phyloP scores from a whole-genome alignment of 1,284 basidiomycete genomes.

The Apiotrichum porosum region DNA sequence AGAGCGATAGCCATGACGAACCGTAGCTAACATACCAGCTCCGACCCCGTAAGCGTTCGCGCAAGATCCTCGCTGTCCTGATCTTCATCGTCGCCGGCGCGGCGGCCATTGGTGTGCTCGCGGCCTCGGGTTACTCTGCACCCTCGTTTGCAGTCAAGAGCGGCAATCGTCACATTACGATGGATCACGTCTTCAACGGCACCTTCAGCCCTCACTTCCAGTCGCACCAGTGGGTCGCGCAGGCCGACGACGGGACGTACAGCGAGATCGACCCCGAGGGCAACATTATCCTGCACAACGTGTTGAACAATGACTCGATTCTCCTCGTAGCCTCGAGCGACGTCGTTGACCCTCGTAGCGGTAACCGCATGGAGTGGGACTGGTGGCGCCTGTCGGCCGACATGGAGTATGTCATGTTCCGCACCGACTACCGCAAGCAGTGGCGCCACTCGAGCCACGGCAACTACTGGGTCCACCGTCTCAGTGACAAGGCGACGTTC shows the following conservation, averaged over 20 bases:
- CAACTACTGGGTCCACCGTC: constrained; percentile 79
- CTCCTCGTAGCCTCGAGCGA: constrained; percentile 35
- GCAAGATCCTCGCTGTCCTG: constrained; percentile 40
- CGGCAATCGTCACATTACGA: constrained; percentile 64
- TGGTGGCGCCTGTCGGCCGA: constrained; percentile 79
- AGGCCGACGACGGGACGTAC: constrained; percentile 89
- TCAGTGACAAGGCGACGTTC: constrained; percentile 60
- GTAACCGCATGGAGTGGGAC: constrained; percentile 54
- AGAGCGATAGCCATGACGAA: background rate
- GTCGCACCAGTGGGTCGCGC: constrained; percentile 72
- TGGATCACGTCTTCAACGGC: constrained; percentile 86
- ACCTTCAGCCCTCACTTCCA: constrained; percentile 60
- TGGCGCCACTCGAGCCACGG: constrained; percentile 86
- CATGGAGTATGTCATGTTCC: constrained; percentile 77
- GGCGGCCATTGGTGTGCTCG: constrained; percentile 37
- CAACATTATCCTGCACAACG: constrained; percentile 68
- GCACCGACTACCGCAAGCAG: constrained; percentile 73
- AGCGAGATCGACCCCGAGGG: constrained; percentile 58
- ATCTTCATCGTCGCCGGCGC: constrained; percentile 36
- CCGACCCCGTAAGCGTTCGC: constrained; percentile 35
- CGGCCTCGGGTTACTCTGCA: constrained; percentile 39
- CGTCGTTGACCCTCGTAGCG: constrained; percentile 45
- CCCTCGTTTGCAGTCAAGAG: constrained; percentile 46
- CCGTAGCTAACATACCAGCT: constrained; percentile 21
- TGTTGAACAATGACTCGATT: constrained; percentile 54